phyloP scores from a whole-genome alignment of 345 rosid species.

The Nephelium lappaceum region DNA sequence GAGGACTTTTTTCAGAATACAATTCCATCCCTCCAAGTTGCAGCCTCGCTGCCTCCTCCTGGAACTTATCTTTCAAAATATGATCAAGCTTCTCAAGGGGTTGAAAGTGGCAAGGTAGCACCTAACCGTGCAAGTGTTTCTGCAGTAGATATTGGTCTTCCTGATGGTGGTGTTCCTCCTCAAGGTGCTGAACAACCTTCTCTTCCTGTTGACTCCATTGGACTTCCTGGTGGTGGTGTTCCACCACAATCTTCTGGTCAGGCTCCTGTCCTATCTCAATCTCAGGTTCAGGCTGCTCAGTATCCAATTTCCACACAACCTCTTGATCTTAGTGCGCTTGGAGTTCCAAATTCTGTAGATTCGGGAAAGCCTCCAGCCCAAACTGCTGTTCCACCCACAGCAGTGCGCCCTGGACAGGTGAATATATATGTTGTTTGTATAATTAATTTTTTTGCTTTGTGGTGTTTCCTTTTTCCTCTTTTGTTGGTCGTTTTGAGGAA shows the following conservation, averaged over 20 bases:
- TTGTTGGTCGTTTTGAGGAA: background rate
- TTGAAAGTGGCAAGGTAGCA: slow-evolving; percentile 36
- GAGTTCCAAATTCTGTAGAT: slow-evolving; percentile 65
- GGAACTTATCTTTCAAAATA: slow-evolving; percentile 82
- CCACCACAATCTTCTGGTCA: slow-evolving; percentile 65
- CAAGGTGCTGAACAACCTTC: slow-evolving; percentile 53
- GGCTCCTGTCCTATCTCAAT: slow-evolving; percentile 40
- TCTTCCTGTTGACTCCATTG: slow-evolving; percentile 52
- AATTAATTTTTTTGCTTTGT: background rate
- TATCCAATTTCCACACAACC: slow-evolving; percentile 64
- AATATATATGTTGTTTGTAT: slow-evolving; percentile 11
- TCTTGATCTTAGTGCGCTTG: slow-evolving; percentile 92
- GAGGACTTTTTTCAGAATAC: slow-evolving; percentile 97
- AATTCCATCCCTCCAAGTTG: slow-evolving; percentile 85
- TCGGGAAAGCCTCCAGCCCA: slow-evolving; percentile 62
- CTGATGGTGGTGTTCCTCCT: slow-evolving; percentile 78
- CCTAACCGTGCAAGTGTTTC: slow-evolving; percentile 49
- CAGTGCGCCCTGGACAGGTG: slow-evolving; percentile 98
- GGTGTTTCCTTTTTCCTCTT: background rate
- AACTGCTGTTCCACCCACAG: slow-evolving; percentile 56
- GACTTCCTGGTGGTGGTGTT: slow-evolving; percentile 88
- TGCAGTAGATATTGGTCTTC: slow-evolving; percentile 62
- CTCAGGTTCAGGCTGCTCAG: slow-evolving; percentile 51
- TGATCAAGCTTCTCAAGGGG: slow-evolving; percentile 61
- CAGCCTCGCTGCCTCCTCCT: slow-evolving; percentile 79